Percentiles rank a stretch among this genome's conserved stretches.
phyloP scores from a whole-genome alignment of 1,139 yeast genomes.

The Tardiomyces depauwii region DNA sequence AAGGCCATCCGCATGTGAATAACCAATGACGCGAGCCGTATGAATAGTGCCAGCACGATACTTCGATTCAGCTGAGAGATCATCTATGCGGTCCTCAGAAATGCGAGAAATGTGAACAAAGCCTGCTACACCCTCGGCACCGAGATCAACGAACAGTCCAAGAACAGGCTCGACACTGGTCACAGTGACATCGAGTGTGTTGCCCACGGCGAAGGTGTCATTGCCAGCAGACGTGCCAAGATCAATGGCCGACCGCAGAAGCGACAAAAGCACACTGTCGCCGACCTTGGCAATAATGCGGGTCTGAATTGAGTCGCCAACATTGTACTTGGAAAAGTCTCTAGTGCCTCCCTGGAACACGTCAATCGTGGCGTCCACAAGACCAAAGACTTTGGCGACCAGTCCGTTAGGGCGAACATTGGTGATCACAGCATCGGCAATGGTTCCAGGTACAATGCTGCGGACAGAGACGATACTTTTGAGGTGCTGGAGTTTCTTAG shows the following conservation, averaged over 20 bases:
- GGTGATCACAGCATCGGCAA: slow-evolving; percentile 63
- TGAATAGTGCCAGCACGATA: slow-evolving; percentile 57
- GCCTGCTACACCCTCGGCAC: slow-evolving; percentile 21
- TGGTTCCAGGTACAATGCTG: slow-evolving; percentile 73
- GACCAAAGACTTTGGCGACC: slow-evolving; percentile 55
- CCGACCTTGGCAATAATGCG: slow-evolving; percentile 33
- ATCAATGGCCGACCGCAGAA: slow-evolving; percentile 43
- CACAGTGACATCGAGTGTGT: slow-evolving; percentile 45
- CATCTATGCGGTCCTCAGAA: slow-evolving; percentile 38
- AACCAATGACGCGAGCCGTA: slow-evolving; percentile 68
- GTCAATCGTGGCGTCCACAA: slow-evolving; percentile 61
- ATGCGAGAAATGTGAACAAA: slow-evolving; percentile 53
- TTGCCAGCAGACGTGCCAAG: slow-evolving; percentile 15
- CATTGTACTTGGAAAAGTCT: slow-evolving; percentile 25
- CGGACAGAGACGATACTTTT: slow-evolving; percentile 58
- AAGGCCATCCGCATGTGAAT: slow-evolving; percentile 51
- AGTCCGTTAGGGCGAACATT: slow-evolving; percentile 50
- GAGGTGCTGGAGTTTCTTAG: slow-evolving; percentile 35
- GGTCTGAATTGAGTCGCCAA: slow-evolving; percentile 38
- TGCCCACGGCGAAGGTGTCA: slow-evolving; percentile 72
- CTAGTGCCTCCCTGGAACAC: slow-evolving; percentile 52
- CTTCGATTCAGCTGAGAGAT: slow-evolving; percentile 23
- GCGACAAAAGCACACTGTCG: slow-evolving; percentile 33
- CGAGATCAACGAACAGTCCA: slow-evolving; percentile 34
- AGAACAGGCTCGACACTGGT: slow-evolving; percentile 35